A percentile compares a stretch with the other conserved stretches of the same genome.
These are phyloP conservation scores for Thecaphora thlaspeos DNA, from an alignment of 1,284 basidiomycete genomes.

Conservation along the genomic window DNA sequence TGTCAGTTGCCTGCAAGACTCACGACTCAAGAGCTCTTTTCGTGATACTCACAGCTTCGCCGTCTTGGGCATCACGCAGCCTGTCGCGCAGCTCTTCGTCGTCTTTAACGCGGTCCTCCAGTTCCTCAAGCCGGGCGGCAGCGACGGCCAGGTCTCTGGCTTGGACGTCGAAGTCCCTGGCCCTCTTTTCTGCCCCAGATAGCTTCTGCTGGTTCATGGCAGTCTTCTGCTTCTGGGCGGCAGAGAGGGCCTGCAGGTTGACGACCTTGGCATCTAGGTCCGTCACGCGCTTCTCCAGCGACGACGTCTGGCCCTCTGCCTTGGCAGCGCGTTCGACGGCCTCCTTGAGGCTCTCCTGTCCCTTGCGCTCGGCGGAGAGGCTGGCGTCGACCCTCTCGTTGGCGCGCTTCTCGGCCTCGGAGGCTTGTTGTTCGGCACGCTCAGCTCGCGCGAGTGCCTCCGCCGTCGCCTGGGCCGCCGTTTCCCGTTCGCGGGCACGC, in stretches of 20 bases:
- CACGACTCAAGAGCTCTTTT: not conserved
- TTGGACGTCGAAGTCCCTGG: conserved; percentile 29
- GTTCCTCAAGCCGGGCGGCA: conserved; percentile 8
- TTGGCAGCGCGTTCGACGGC: conserved; percentile 28
- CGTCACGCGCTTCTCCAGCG: conserved; percentile 37
- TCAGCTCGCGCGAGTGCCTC: conserved; percentile 26
- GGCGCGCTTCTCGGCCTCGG: conserved; percentile 16
- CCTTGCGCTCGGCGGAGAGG: conserved; percentile 16
- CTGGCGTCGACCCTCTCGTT: conserved; percentile 12
- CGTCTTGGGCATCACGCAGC: conserved; percentile 19
- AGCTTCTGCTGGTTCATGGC: conserved; percentile 42
- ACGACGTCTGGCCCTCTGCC: conserved; percentile 33
- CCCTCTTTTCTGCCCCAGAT: conserved; percentile 38
- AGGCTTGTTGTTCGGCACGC: conserved; percentile 16
- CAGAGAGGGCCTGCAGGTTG: conserved; percentile 38
- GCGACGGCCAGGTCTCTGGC: conserved; percentile 17
- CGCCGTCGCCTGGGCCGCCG: conserved; percentile 19
- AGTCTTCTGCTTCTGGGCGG: conserved; percentile 51
- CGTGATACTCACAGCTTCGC: conserved; percentile 12
- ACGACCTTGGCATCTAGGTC: conserved; percentile 46
- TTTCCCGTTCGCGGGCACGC: conserved; percentile 20
- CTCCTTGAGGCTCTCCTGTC: conserved; percentile 22
- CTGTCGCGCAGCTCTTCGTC: conserved; percentile 13
- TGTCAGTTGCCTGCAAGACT: not conserved
- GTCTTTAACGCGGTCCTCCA: conserved; percentile 23